Conservation (phyloP, 2,329 filamentous ascomycete genomes). For the Coniochaeta pulveracea region DNA sequence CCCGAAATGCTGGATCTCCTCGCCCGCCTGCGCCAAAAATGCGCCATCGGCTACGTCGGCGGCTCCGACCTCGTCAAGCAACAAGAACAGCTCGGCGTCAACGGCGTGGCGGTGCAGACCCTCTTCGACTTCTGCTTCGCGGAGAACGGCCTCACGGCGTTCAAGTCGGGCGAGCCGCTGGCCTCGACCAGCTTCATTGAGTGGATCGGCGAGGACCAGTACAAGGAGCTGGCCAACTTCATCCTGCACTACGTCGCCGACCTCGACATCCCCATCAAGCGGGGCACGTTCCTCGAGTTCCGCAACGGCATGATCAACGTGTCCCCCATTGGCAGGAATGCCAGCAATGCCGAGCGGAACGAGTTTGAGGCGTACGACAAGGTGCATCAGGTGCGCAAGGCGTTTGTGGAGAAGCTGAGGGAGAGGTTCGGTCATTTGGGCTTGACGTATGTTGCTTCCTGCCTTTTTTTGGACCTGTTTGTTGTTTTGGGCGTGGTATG, state of each 20-base stretch:
- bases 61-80: constrained; percentile 89
- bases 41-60: constrained; percentile 84
- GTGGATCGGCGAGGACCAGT: constrained; percentile 76
- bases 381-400: constrained; percentile 61
- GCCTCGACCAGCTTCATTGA: constrained; percentile 78
- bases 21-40: constrained; percentile 69
- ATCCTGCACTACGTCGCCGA: constrained; percentile 76
- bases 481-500: neutral
- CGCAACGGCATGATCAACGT: constrained; percentile 88
- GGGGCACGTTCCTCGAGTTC: constrained; percentile 79
- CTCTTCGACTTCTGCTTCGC: constrained; percentile 98
- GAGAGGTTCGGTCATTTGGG: constrained; percentile 75
- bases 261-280: constrained; percentile 73
- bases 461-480: constrained; percentile 1
- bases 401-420: constrained; percentile 65
- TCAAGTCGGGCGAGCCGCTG: constrained; percentile 67
- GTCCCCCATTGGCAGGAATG: constrained; percentile 76
- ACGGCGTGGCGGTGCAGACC: constrained; percentile 56
- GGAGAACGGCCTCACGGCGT: constrained; percentile 92
- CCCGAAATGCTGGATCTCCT: constrained; percentile 79
- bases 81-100: constrained; percentile 81
- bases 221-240: constrained; percentile 68
- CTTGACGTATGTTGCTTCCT: constrained; percentile 54
- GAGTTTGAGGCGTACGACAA: constrained; percentile 78
- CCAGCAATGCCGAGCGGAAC: constrained; percentile 64